Base-by-base conservation (phyloP, 805 yeast genomes). In the Nakazawaea ambrosiae region DNA sequence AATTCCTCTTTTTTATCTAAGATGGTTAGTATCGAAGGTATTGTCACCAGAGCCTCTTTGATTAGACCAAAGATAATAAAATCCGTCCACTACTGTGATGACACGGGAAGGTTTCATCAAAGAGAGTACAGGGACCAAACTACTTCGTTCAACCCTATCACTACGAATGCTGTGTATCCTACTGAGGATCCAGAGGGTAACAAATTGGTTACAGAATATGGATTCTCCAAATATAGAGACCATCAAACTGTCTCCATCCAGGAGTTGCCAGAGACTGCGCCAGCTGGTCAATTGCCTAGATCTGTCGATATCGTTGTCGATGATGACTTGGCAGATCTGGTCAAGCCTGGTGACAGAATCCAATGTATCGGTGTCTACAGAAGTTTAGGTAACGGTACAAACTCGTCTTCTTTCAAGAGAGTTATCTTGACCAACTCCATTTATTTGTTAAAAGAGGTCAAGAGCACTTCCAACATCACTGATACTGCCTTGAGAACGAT, bases 231-330 rank as follows among this genome's bases (percentile, higher is more conserved):
- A 20, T 92, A 86, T 57, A 71, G 90, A 49, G 98, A 92, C 60
- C 96, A 90, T 57, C 98, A 92, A 61, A 82, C 87, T 27, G 73
- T 92, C 26, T 76, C 96, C 0, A 81, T 92, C 26, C 98, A 92
- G 59, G 98, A 92, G 63, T 85, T 92, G 86, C 97, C 98, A 1
- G 97, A 92, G 63, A 70, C 81, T 45, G 96, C 97, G 1, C 98
- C 97, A 12, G 95, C 97, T 1, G 98, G 98, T 40, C 97, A 90
- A 62, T 68, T 92, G 45, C 98, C 98, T 25, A 71, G 97, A 51
- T 80, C 95, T 2, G 73, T 92, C 25, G 98, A 92, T 53, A 82
- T 90, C 18, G 75, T 90, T n/a, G 63, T 92, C 50, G 96, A 90
- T 57, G 97, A 89, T 52, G 98, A 92, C 55, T 68, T 92, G 45